Evolutionary conservation across 345 rosid species (phyloP).

Genomic region (Gossypium australe): DNA sequence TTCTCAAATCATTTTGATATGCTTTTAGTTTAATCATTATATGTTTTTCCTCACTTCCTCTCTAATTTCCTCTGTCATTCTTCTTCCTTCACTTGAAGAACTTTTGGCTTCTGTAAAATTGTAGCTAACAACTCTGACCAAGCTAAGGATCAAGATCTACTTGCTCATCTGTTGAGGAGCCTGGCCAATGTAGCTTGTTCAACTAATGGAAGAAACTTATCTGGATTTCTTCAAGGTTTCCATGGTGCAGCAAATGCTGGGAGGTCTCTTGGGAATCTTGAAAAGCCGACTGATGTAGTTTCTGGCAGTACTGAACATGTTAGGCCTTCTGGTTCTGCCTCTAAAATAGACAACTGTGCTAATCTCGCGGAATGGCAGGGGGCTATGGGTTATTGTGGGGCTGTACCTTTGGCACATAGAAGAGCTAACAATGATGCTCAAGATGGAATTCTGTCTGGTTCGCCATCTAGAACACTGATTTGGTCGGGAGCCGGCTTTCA

Average conservation of each 20-base stretch:
- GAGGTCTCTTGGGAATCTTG: conserved; percentile 26
- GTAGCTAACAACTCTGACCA: conserved; percentile 55
- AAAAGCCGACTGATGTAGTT: conserved; percentile 19
- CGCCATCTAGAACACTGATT: conserved; percentile 12
- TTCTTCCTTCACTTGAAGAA: conserved; percentile 2
- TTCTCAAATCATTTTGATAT: background rate
- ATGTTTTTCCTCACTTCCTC: background rate
- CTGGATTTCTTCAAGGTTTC: conserved; percentile 42
- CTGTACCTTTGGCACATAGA: conserved; percentile 22
- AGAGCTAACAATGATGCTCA: conserved; percentile 11
- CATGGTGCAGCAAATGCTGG: conserved; percentile 27
- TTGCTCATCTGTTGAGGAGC: conserved; percentile 56
- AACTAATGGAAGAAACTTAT: conserved; percentile 32
- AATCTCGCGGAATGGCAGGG: conserved; percentile 19
- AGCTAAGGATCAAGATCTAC: conserved; percentile 48
- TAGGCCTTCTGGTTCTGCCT: conserved; percentile 30
- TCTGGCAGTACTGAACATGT: conserved; percentile 24
- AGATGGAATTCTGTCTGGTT: conserved; percentile 13
- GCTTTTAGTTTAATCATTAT: background rate
- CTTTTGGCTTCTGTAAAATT: conserved; percentile 18
- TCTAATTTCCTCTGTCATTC: background rate
- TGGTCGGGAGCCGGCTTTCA: conserved; percentile 14
- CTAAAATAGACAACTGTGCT: conserved; percentile 21
- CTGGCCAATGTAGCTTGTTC: conserved; percentile 35
- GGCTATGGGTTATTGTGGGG: conserved; percentile 19